phyloP scores from a whole-genome alignment of 331 rosid genomes.

The Acacia concinna region DNA sequence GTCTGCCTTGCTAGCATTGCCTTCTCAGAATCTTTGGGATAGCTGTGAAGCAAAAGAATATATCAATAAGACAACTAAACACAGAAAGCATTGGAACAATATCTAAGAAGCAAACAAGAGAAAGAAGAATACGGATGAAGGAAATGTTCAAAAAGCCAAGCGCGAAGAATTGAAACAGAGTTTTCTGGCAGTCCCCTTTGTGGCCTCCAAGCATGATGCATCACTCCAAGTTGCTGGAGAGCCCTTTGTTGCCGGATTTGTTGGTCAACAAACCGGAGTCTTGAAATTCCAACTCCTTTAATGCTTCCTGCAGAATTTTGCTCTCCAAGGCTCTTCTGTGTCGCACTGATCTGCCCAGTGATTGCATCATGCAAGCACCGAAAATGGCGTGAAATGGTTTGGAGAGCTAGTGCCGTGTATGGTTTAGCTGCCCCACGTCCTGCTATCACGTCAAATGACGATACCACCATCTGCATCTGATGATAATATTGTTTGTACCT shows the following conservation, averaged over 20 bases:
- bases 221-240: slow-evolving; percentile 85
- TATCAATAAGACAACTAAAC: slow-evolving; percentile 9
- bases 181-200: slow-evolving; percentile 83
- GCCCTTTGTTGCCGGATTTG: slow-evolving; percentile 79
- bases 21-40: slow-evolving; percentile 90
- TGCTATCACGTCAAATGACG: slow-evolving; percentile 69
- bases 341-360: slow-evolving; percentile 61
- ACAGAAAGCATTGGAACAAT: neutral
- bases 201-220: slow-evolving; percentile 85
- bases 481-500: slow-evolving; percentile 82
- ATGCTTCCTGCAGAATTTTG: slow-evolving; percentile 54
- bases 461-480: slow-evolving; percentile 82
- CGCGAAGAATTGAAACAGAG: slow-evolving; percentile 79
- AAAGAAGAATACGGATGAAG: slow-evolving; percentile 67
- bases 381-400: slow-evolving; percentile 80
- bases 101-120: neutral
- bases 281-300: slow-evolving; percentile 75
- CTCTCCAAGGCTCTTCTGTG: slow-evolving; percentile 70
- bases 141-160: slow-evolving; percentile 92
- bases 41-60: slow-evolving; percentile 44
- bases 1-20: slow-evolving; percentile 85
- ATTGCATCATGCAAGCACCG: slow-evolving; percentile 80
- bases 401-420: slow-evolving; percentile 79
- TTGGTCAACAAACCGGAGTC: slow-evolving; percentile 73
- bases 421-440: slow-evolving; percentile 84